phyloP scores from a whole-genome alignment of 2,329 filamentous ascomycete species.

The Colletotrichum aenigma region DNA sequence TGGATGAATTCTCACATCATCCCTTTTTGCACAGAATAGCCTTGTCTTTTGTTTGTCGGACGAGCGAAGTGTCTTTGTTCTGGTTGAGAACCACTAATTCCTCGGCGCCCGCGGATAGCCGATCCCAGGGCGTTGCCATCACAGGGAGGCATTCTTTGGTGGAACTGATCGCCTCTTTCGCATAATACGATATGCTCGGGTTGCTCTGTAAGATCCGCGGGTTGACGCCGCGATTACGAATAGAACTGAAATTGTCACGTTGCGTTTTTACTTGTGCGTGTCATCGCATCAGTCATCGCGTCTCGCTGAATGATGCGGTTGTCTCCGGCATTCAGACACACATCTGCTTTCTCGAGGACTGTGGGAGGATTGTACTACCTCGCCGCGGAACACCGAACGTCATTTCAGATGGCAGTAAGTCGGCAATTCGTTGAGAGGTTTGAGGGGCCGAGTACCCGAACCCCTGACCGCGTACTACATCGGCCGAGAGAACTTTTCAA shows the following conservation, averaged over 20 bases:
- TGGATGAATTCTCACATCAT: background rate
- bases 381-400: background rate
- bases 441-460: background rate
- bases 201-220: background rate
- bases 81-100: background rate
- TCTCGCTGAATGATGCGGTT: background rate
- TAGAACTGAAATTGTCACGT: background rate
- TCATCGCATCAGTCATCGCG: background rate
- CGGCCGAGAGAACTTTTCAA: background rate
- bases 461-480: background rate
- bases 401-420: background rate
- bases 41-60: background rate
- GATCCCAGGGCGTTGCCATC: background rate
- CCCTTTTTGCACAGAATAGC: background rate
- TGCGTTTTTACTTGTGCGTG: background rate
- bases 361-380: background rate
- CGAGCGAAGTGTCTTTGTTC: background rate
- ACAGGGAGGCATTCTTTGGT: background rate
- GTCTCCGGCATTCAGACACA: background rate
- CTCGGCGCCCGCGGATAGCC: background rate
- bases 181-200: background rate
- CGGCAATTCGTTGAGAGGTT: background rate
- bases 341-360: background rate
- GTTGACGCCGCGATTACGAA: background rate
- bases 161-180: background rate